Conservation (phyloP, 1,284 basidiomycete species). For the Ganoderma leucocontextum region DNA sequence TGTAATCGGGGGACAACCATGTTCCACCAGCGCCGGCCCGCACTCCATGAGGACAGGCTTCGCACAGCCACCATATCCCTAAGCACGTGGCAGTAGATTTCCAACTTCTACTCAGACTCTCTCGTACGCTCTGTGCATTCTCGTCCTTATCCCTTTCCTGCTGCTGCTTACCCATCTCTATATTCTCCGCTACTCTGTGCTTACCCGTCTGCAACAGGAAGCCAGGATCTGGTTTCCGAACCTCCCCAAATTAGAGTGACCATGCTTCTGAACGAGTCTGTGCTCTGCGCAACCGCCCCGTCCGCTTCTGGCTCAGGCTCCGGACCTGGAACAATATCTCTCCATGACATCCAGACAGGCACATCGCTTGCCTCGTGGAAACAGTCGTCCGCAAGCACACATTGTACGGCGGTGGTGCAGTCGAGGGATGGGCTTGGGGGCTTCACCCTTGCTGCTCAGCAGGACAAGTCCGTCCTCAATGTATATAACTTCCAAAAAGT, state of each 20-base stretch:
- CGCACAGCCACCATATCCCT: too few relatives aligned
- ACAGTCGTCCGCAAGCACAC: slow-evolving; percentile 66
- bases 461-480: slow-evolving; percentile 82
- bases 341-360: slow-evolving; percentile 80
- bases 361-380: slow-evolving; percentile 78
- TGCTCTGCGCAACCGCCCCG: slow-evolving; percentile 70
- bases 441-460: slow-evolving; percentile 77
- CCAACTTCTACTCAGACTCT: too few relatives aligned
- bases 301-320: slow-evolving; percentile 45
- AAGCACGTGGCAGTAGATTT: too few relatives aligned
- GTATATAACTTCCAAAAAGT: slow-evolving; percentile 89
- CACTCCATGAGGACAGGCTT: neutral
- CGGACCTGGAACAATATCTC: slow-evolving; percentile 64
- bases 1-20: neutral
- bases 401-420: slow-evolving; percentile 69
- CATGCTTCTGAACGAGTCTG: slow-evolving; percentile 73
- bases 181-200: neutral
- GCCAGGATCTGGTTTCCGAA: neutral
- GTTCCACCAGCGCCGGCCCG: too few relatives aligned
- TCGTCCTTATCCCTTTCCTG: neutral
- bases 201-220: neutral
- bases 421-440: slow-evolving; percentile 76
- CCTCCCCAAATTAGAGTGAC: neutral
- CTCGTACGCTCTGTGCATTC: too few relatives aligned
- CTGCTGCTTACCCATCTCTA: neutral